Evolutionary conservation across 2,329 filamentous ascomycete genomes (phyloP).

Genomic region (Cadophora sp.): DNA sequence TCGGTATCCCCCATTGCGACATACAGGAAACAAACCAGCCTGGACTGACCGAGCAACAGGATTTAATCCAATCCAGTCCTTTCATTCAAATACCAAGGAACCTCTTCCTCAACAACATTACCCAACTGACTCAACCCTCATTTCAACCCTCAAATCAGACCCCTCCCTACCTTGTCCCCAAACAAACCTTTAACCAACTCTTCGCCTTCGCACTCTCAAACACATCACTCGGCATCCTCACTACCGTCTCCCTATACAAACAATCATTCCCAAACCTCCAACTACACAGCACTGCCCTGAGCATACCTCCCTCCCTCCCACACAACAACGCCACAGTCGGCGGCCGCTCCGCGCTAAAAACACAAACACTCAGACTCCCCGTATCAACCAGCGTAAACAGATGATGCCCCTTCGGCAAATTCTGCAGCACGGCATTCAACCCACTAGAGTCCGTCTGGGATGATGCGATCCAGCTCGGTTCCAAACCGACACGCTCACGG

Average conservation of each 20-base stretch:
- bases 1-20: no score
- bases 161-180: not conserved
- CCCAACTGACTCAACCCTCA: no score
- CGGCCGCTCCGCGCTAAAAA: slow-evolving; percentile 42
- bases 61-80: not conserved
- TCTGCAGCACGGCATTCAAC: slow-evolving; percentile 32
- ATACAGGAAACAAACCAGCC: no score
- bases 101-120: not conserved
- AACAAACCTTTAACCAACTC: slow-evolving; percentile 25
- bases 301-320: slow-evolving; percentile 46
- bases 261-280: slow-evolving; percentile 45
- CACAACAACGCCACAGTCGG: slow-evolving; percentile 44
- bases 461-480: slow-evolving; percentile 18
- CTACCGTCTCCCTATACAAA: slow-evolving; percentile 19
- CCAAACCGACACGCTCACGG: not conserved
- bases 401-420: slow-evolving; percentile 12
- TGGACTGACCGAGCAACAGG: no score
- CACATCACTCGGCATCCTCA: slow-evolving; percentile 12
- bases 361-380: slow-evolving; percentile 41
- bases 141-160: no score
- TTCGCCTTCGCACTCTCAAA: slow-evolving; percentile 18
- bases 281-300: slow-evolving; percentile 42
- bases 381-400: slow-evolving; percentile 45
- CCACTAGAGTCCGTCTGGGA: not conserved
- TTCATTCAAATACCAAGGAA: not conserved